Percentiles rank a stretch among this genome's conserved stretches.
Conservation (phyloP, 208 protist species). For the Crithidia bombi region DNA sequence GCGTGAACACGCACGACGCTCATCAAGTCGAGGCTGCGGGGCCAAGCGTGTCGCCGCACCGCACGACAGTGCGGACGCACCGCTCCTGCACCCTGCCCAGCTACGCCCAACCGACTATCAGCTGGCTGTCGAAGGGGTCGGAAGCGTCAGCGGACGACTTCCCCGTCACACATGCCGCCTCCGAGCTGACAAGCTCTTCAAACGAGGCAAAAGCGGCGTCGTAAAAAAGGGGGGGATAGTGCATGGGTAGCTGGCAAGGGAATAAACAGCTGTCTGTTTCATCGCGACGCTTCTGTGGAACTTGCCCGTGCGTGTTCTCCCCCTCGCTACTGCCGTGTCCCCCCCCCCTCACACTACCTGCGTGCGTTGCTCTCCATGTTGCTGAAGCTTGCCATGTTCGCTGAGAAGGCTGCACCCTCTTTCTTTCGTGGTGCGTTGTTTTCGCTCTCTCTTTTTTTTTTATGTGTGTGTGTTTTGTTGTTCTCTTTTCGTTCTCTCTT, state of each 20-base stretch:
- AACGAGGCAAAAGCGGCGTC: neutral
- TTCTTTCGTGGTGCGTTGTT: neutral
- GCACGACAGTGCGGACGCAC: neutral
- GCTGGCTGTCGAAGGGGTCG: slow-evolving; percentile 68
- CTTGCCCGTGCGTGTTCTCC: neutral
- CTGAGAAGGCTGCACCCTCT: too few relatives aligned
- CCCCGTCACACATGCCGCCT: slow-evolving; percentile 5
- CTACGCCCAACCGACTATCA: slow-evolving; percentile 76
- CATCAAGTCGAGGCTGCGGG: too few relatives aligned
- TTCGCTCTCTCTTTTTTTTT: slow-evolving; percentile 4
- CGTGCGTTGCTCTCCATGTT: neutral
- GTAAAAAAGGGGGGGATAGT: too few relatives aligned
- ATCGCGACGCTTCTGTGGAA: too few relatives aligned
- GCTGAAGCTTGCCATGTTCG: neutral
- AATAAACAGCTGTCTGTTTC: too few relatives aligned
- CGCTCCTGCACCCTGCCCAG: slow-evolving; percentile 34
- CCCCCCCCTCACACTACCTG: too few relatives aligned
- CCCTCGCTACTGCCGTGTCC: slow-evolving; percentile 6
- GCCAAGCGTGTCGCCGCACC: slow-evolving; percentile 8
- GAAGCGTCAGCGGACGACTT: slow-evolving; percentile 42
- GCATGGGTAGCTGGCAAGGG: too few relatives aligned
- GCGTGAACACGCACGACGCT: neutral
- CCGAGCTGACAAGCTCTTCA: slow-evolving; percentile 1
- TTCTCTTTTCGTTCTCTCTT: slow-evolving; percentile 3
- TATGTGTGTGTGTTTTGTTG: neutral